Conservation (phyloP, 306 rosid genomes). For the Gillenia trifoliata region DNA sequence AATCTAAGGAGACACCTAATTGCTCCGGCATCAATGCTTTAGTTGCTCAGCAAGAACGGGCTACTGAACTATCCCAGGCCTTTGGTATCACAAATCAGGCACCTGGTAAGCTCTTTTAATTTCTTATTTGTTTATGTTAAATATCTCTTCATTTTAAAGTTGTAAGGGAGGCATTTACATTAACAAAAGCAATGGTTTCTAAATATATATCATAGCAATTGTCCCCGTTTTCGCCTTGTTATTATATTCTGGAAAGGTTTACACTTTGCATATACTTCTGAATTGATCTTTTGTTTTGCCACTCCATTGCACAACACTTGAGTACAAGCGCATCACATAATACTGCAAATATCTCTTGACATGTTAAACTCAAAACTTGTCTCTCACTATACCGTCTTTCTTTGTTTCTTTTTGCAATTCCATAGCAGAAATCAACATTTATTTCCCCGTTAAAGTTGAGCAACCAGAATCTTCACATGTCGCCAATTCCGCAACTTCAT, state of each 20-base stretch:
- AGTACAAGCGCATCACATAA: too few species aligned
- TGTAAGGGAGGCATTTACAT: background rate
- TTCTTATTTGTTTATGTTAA: background rate
- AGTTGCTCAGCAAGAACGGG: constrained; percentile 28
- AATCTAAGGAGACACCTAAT: background rate
- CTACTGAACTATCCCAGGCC: constrained; percentile 16
- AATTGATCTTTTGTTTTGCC: background rate
- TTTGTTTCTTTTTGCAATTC: background rate
- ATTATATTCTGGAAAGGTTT: background rate
- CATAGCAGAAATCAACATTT: constrained; percentile 5
- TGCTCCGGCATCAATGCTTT: constrained; percentile 22
- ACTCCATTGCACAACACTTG: too few species aligned
- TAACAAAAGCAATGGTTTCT: background rate
- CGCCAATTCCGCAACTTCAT: background rate
- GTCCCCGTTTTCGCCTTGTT: background rate
- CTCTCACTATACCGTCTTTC: background rate
- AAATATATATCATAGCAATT: background rate
- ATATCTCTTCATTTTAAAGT: background rate
- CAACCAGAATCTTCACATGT: constrained; percentile 8
- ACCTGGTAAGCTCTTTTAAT: constrained; percentile 23
- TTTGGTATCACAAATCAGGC: constrained; percentile 19
- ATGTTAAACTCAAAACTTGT: background rate
- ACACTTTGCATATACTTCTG: too few species aligned
- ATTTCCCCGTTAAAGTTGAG: constrained; percentile 9
- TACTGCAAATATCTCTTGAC: too few species aligned